Evolutionary conservation across 768 basidiomycete species (phyloP).

Genomic region (Mycena belliarum): DNA sequence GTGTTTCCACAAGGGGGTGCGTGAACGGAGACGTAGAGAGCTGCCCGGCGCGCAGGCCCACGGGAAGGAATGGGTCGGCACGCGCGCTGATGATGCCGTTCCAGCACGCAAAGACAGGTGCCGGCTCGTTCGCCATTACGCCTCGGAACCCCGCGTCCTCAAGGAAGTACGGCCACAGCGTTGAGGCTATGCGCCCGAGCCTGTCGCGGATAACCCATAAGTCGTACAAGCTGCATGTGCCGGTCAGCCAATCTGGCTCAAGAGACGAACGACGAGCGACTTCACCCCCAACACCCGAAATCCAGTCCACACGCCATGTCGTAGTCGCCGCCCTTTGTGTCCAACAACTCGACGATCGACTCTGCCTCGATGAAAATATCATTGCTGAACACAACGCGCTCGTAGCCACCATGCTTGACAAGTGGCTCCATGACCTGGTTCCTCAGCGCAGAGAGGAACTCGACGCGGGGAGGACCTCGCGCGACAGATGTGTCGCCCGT

Average conservation of each 20-base stretch:
- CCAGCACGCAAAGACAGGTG: background rate
- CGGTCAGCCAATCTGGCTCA: too few relatives aligned
- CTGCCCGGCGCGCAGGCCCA: background rate
- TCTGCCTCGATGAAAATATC: constrained; percentile 43
- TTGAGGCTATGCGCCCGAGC: background rate
- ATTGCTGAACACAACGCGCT: constrained; percentile 43
- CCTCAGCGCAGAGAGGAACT: constrained; percentile 37
- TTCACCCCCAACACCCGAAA: constrained; percentile 31
- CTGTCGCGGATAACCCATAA: background rate
- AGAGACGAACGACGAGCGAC: background rate
- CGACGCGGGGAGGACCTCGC: constrained; percentile 27
- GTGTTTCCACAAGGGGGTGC: background rate
- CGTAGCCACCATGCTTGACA: constrained; percentile 35
- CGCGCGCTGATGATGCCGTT: background rate
- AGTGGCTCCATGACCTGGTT: constrained; percentile 44
- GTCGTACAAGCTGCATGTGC: background rate
- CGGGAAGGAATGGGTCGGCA: background rate
- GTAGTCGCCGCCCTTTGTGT: constrained; percentile 37
- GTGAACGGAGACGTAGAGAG: background rate
- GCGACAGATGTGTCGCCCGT: constrained; percentile 20
- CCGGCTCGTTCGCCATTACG: background rate
- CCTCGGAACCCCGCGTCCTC: background rate
- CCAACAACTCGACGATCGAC: constrained; percentile 39
- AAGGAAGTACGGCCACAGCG: background rate
- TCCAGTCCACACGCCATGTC: constrained; percentile 49